Base-by-base conservation (phyloP, 495 filamentous ascomycete species). In the Letharia lupina region DNA sequence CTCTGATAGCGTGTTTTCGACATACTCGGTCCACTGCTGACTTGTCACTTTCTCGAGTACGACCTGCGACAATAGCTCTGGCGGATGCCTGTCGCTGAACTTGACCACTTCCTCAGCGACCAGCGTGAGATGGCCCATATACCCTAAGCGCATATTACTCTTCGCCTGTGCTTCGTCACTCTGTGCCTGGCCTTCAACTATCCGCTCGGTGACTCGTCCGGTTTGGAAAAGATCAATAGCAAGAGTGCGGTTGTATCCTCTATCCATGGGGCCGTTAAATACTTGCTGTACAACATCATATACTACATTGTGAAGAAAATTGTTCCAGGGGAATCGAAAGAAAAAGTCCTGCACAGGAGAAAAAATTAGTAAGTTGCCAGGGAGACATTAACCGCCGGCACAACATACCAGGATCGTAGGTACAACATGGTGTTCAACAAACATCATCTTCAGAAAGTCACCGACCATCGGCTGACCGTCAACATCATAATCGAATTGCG, bases 211-310 rank as follows among this genome's bases (percentile, higher is more conserved):
- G 67, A 99, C 90, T 64, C 88, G 86, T 11, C 92, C 93, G 41
- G 85, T 87, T 70, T 94, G 89, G 62, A 96, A 96, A 41, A 99
- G 85, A 75, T 96, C 91, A 62, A 96, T 88, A 35, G 94, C 93
- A n/a, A 99, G 82, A 52, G 85, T 87, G 11, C 91, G 87, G 76
- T 99, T 99, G 74, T 87, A 97, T 18, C 94, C 91, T 62, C 92
- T 88, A 69, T 97, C 93, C 90, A 99, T 96, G 16, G 90, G 90
- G 0, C 95, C 94, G 72, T 99, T 99, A 77, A 99, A 98, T 0
- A 99, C 95, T 78, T 99, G 94, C 75, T 99, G 94, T 16, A 99
- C 89, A 68, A 99, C 92, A 74, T 99, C 94, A 75, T 99, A 99
- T 35, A 99, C 94, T 54, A 99, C 94, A 77, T 99, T 99, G 75